These are phyloP conservation scores for Ustilago nuda DNA, from an alignment of 1,284 basidiomycete genomes.

Conservation along the genomic window DNA sequence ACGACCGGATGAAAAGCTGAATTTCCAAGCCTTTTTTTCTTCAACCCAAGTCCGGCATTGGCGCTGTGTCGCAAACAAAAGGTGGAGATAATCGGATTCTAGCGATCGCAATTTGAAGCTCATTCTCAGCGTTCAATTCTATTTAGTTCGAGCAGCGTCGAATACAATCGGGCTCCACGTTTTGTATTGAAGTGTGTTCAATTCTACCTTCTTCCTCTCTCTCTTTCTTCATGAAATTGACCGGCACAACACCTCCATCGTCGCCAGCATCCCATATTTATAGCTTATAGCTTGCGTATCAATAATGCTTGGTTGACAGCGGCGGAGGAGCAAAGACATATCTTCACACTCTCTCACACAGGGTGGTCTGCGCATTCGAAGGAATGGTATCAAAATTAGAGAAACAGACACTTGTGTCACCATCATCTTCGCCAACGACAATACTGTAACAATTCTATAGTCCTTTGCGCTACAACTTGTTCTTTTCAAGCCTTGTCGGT, in stretches of 20 bases:
- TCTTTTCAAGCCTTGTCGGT: constrained; percentile 33
- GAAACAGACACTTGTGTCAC: not conserved
- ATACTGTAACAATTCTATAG: not conserved
- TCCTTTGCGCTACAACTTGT: not conserved
- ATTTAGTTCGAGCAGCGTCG: not conserved
- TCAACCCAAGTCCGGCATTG: constrained; percentile 1
- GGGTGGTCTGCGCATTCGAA: not conserved
- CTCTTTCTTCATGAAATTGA: not conserved
- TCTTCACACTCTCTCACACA: not conserved
- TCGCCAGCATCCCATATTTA: not conserved
- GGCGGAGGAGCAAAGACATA: not conserved
- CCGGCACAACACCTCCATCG: not conserved
- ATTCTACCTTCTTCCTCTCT: not conserved
- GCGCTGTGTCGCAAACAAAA: constrained; percentile 18
- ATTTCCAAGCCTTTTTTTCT: not conserved
- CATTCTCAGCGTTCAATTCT: not conserved
- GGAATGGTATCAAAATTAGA: constrained; percentile 4
- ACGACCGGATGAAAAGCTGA: constrained; percentile 3
- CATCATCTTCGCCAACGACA: not conserved
- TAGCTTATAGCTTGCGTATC: not conserved
- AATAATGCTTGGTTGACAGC: not conserved
- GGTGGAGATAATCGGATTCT: constrained; percentile 35
- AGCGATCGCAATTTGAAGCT: constrained; percentile 9
- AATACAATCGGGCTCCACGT: not conserved
- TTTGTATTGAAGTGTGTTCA: not conserved